phyloP scores from a whole-genome alignment of 371 early-diverging fungal species.

The Rhizopus microsporus region DNA sequence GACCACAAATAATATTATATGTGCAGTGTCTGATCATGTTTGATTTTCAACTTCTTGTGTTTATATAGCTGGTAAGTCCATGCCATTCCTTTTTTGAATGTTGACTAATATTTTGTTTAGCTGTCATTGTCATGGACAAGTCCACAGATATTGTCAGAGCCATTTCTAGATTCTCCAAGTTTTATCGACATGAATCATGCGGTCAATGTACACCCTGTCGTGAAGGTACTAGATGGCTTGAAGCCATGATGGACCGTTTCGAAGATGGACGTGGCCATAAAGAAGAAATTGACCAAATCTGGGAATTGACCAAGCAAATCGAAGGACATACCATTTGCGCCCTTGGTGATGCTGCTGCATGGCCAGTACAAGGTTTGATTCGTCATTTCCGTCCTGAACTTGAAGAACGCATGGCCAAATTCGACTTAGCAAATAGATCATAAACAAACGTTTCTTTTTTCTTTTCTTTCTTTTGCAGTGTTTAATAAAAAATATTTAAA shows the following conservation, averaged over 20 bases:
- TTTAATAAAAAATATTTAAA: constrained; percentile 4
- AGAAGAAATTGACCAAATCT: constrained; percentile 85
- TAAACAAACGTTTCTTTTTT: constrained; percentile 2
- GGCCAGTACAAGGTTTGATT: constrained; percentile 95
- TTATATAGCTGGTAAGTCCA: constrained; percentile 31
- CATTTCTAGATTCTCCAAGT: constrained; percentile 89
- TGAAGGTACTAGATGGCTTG: constrained; percentile 95
- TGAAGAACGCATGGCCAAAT: constrained; percentile 81
- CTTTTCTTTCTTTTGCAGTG: not conserved
- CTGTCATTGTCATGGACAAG: constrained; percentile 98
- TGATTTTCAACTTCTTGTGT: not conserved
- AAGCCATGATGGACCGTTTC: constrained; percentile 94
- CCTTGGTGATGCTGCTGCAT: constrained; percentile 97
- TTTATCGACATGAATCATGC: constrained; percentile 96
- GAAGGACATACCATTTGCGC: constrained; percentile 99
- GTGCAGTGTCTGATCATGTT: not conserved
- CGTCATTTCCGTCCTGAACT: constrained; percentile 93
- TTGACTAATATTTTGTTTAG: constrained; percentile 27
- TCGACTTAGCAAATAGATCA: constrained; percentile 20
- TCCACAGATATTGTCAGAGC: constrained; percentile 87
- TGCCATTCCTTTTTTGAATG: not conserved
- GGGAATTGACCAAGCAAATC: constrained; percentile 92
- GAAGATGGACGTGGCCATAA: constrained; percentile 84
- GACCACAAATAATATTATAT: not conserved
- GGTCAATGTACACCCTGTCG: constrained; percentile 99